Conservation (phyloP, 805 yeast species). For the Candida silvatica region DNA sequence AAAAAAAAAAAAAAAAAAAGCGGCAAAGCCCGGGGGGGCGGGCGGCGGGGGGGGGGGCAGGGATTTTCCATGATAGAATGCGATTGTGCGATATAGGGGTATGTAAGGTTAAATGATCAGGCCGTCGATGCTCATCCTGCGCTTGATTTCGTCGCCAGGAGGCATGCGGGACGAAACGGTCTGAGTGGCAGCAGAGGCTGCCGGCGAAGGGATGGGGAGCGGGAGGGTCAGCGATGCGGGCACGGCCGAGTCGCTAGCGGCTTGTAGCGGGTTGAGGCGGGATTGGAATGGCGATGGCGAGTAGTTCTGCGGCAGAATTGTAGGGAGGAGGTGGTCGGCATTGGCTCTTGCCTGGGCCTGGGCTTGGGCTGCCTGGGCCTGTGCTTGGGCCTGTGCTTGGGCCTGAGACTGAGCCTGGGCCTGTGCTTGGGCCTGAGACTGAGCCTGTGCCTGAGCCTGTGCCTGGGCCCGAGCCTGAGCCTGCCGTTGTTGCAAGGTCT, state of each 20-base stretch:
- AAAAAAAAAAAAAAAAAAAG: no score
- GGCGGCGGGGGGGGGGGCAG: background rate
- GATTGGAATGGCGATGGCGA: background rate
- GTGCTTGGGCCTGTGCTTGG: no score
- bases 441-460: no score
- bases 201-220: background rate
- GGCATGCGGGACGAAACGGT: background rate
- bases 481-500: no score
- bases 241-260: background rate
- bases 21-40: background rate
- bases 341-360: no score
- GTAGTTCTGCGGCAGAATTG: no score
- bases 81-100: background rate
- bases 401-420: no score
- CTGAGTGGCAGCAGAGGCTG: background rate
- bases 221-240: background rate
- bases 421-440: no score
- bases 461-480: no score
- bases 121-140: slow-evolving; percentile 18
- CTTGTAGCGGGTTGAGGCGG: background rate
- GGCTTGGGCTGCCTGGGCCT: no score
- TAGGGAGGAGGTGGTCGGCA: no score
- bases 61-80: background rate
- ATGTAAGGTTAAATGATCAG: slow-evolving; percentile 4
- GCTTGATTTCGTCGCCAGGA: slow-evolving; percentile 9